Evolutionary conservation across 2,329 filamentous ascomycete genomes (phyloP).

Genomic region (Verruconis gallopava): DNA sequence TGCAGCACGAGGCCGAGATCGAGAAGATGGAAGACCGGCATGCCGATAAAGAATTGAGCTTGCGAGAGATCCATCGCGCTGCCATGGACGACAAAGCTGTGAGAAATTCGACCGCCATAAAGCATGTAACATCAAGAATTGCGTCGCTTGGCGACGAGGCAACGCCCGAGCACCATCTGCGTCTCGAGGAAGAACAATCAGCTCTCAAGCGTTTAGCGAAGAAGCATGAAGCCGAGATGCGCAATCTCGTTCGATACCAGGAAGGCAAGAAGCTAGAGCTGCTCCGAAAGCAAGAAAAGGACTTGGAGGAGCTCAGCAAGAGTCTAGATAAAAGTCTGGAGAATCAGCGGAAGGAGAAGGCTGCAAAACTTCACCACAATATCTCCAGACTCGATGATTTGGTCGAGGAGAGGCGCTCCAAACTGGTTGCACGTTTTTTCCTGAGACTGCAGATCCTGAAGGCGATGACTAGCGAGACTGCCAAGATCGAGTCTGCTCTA

Average conservation of each 20-base stretch:
- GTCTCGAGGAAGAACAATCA: constrained; percentile 6
- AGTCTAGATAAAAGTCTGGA: not conserved
- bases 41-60: constrained; percentile 4
- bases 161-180: constrained; percentile 4
- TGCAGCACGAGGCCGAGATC: constrained; percentile 5
- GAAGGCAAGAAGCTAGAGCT: constrained; percentile 7
- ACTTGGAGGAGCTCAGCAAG: constrained; percentile 4
- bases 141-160: constrained; percentile 6
- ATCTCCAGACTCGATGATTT: constrained; percentile 6
- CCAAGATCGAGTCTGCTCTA: not conserved
- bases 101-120: constrained; percentile 8
- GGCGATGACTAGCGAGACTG: not conserved
- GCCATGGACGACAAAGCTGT: constrained; percentile 2
- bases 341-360: not conserved
- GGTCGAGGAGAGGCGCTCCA: constrained; percentile 6
- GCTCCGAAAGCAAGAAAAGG: constrained; percentile 8
- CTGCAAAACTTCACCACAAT: constrained; percentile 3
- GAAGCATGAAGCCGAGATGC: constrained; percentile 7
- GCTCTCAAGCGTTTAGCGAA: constrained; percentile 6
- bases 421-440: constrained; percentile 8
- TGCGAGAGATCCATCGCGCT: constrained; percentile 1
- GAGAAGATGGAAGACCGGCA: constrained; percentile 7
- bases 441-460: constrained; percentile 8
- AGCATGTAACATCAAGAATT: constrained; percentile 4
- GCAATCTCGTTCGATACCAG: constrained; percentile 4